Base-by-base conservation (phyloP, 2,329 filamentous ascomycete genomes). In the Exophiala aquamarina region DNA sequence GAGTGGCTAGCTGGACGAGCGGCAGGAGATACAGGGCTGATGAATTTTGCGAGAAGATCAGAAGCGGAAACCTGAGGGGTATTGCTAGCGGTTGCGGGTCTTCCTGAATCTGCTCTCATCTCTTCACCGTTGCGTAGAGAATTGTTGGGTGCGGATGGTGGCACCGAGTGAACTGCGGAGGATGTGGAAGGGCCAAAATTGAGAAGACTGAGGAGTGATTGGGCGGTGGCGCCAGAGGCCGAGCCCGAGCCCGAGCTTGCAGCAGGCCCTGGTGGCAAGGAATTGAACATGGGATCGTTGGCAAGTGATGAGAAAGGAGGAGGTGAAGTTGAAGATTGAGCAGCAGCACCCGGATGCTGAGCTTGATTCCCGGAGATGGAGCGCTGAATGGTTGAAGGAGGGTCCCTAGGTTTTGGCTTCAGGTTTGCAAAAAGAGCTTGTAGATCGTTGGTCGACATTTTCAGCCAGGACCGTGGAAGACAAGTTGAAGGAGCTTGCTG, bases 191-290 rank as follows among this genome's bases (percentile, higher is more conserved):
- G 72, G 52, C 77, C 82, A 67, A 83, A 85, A 65, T 82, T 83
- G 54, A 87, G 72, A 51, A 87, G 66, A 60, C 79, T 85, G 49
- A 87, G 72, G 55, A 87, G 65, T 59, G 78, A 81, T 53, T 74
- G 73, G 13, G 78, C 77, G 50, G 76, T 73, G 47, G 75, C 73
- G 40, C 68, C 48, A 29, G 49, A 35, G 15, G 31, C 50, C 6
- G 23, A 26, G 6, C n/a, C n/a, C n/a, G n/a, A n/a, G n/a, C n/a
- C n/a, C n/a, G n/a, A n/a, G n/a, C n/a, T n/a, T 13, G 54, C 21
- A 18, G 34, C 41, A 13, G 32, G 20, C 3, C 26, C 32, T 29
- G 47, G 20, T 9, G 43, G 38, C 41, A 49, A 35, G 6, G 42
- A 39, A 29, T 23, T 33, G 31, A 19, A 36, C 3, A 46, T 19